Base-by-base conservation (phyloP, 495 filamentous ascomycete genomes). In the Emericellopsis terricola region DNA sequence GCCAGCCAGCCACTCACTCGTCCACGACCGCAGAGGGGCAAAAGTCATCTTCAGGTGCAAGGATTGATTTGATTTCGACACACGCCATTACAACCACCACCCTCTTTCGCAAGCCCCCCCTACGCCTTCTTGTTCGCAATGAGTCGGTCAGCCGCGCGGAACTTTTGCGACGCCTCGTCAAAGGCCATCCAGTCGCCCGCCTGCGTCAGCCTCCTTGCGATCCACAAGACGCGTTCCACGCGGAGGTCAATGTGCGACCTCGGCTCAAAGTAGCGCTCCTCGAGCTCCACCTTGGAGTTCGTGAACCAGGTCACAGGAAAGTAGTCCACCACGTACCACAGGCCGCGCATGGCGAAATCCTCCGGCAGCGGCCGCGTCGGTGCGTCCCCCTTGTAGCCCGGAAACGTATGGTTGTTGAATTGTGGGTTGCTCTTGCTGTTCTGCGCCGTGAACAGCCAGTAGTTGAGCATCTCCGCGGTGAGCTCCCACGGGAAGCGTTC, bases 271-370 rank as follows among this genome's bases (percentile, higher is more conserved):
- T 69, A 65, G 15, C 81, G 70, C 37, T 82, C 78, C 15, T 89
- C 80, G 23, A 89, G 79, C 34, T 85, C 82, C 4, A 76, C 65
- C 40, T 67, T 67, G 10, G 73, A 67, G 33, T 68, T 64, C 3
- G 62, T 49, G 45, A 93, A 93, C 64, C 76, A 94, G 2, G 57
- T 49, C 1, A 57, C 41, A 0, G 81, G 81, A 36, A 74, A 89
- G 37, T 84, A 81, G 8, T 54, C 47, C 28, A 72, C 64, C 3
- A 67, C 69, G 72, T 77, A 93, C 3, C 75, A 46, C 14, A 86
- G 66, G 0, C 86, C 89, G 4, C 78, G 68, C 36, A 92, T 71
- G 0, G 74, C 59, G 39, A 73, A 94, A 41, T 97, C 89, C 41
- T 94, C 89, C 0, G 82, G 75, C 0, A 94, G 48, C 3, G 82